Conservation (phyloP, 2,329 filamentous ascomycete genomes). For the Chlorencoelia australis region DNA sequence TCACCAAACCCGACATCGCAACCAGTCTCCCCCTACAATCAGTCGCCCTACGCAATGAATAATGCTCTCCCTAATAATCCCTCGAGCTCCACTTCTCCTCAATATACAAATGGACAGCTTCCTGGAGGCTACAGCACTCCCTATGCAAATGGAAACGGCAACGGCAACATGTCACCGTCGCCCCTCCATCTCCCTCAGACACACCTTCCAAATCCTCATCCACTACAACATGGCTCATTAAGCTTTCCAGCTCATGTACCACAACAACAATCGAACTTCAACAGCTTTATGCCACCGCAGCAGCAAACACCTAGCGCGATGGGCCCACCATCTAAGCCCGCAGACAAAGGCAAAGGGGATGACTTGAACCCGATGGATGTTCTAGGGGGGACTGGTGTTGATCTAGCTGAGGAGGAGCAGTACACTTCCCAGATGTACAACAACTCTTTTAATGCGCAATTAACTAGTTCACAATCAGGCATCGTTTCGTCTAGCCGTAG, state of each 20-base stretch:
- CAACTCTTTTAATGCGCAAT: conserved; percentile 36
- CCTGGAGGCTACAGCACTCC: conserved; percentile 26
- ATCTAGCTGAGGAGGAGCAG: conserved; percentile 78
- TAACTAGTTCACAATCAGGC: conserved; percentile 32
- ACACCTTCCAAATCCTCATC: conserved; percentile 25
- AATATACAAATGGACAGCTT: conserved; percentile 24
- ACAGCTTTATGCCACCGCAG: conserved; percentile 28
- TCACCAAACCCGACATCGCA: conserved; percentile 61
- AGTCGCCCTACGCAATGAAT: conserved; percentile 40
- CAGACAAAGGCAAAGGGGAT: conserved; percentile 45
- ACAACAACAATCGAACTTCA: conserved; percentile 12
- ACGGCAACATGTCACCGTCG: conserved; percentile 15
- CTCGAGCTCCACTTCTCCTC: conserved; percentile 21
- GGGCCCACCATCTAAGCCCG: conserved; percentile 50
- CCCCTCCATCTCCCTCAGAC: conserved; percentile 16
- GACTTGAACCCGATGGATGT: conserved; percentile 74
- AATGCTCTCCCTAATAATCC: conserved; percentile 29
- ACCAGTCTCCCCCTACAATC: conserved; percentile 51
- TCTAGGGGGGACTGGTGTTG: conserved; percentile 73
- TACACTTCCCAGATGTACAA: conserved; percentile 61
- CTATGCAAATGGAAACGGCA: conserved; percentile 26
- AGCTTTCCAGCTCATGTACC: conserved; percentile 14
- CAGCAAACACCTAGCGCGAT: conserved; percentile 35
- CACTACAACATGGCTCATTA: conserved; percentile 18
- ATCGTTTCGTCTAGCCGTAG: conserved; percentile 34